Conservation (phyloP, 768 basidiomycete genomes). For the Naganishia randhawae region DNA sequence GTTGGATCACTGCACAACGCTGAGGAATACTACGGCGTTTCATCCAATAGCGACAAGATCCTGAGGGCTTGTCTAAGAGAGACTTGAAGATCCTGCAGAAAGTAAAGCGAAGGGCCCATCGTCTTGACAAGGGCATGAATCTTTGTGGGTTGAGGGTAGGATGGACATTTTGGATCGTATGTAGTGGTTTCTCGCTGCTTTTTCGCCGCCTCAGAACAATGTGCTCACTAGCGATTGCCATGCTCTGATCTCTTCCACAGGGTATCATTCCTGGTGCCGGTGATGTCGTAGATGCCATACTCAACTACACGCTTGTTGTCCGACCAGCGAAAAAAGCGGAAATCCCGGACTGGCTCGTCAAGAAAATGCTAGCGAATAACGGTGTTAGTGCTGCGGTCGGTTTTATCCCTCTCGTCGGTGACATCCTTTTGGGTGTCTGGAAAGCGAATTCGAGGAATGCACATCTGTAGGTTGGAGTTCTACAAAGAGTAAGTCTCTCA, state of each 20-base stretch:
- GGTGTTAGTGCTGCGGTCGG: constrained; percentile 65
- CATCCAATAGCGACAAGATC: constrained; percentile 60
- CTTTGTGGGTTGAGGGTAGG: constrained; percentile 79
- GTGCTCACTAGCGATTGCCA: not conserved
- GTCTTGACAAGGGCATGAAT: constrained; percentile 80
- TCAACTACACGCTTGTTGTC: constrained; percentile 69
- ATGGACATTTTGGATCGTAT: constrained; percentile 70
- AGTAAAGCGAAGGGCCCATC: constrained; percentile 71
- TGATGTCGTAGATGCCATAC: constrained; percentile 43
- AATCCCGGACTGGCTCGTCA: constrained; percentile 63
- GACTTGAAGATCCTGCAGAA: constrained; percentile 71
- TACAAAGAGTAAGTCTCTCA: not conserved
- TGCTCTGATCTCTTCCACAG: not conserved
- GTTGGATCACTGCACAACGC: not conserved
- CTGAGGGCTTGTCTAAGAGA: constrained; percentile 69
- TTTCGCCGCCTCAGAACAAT: not conserved
- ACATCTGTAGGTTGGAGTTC: constrained; percentile 53
- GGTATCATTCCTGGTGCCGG: constrained; percentile 45
- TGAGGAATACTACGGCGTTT: not conserved
- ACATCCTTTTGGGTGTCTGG: constrained; percentile 69
- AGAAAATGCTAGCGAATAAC: constrained; percentile 71
- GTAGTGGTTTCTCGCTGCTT: constrained; percentile 27
- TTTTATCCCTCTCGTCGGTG: constrained; percentile 68
- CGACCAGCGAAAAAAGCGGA: constrained; percentile 72
- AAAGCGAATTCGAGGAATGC: constrained; percentile 90